Evolutionary conservation across 202 grass and related monocot species (phyloP), one percentile per base, ranked within the genome.

Genomic region (Eragrostis tef): DNA sequence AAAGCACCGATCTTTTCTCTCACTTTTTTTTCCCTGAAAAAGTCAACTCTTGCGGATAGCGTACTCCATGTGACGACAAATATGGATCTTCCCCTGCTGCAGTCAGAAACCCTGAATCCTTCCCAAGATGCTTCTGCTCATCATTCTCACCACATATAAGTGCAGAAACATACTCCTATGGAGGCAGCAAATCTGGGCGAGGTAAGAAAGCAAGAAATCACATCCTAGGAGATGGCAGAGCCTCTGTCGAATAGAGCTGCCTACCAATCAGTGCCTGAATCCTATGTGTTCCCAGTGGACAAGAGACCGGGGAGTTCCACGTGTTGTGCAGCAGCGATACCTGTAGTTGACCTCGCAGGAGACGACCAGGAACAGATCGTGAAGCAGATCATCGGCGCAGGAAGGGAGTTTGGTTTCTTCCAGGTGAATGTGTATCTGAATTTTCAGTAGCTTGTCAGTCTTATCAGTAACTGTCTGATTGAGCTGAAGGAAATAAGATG

Each of bases 301-400:
- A 70, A 54, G 62, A 59, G 80, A 3, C 78, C 31, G 3, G 46
- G 44, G 46, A 79, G 25, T 17, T 68, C 12, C 39, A 15, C 54
- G 9, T 62, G 29, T 29, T 51, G 16, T 26, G 49, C 62, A 29
- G 47, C 14, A 3, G 46, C 36, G 25, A 46, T 73, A 46, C 45
- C 46, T 56, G 50, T 42, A 46, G 46, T 79, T 41, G 81, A 84
- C 39, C 68, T 75, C 50, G n/a, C 24, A 6, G 46, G 65, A 49
- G 78, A 58, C 3, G 78, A 89, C 9, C 34, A 19, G 7, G 70
- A 10, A 16, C 46, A 17, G 24, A 76, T 66, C 16, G 45, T 52
- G 29, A 22, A 64, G 65, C 82, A 77, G 68, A 70, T 89, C 24
- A 50, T 89, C 7, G 44, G 31, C 9, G 70, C 70, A 12, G 70